Percentiles rank a stretch among this genome's conserved stretches.
These are phyloP conservation scores for Cryphonectria radicalis DNA, from an alignment of 2,329 filamentous ascomycete species.

Conservation along the genomic window DNA sequence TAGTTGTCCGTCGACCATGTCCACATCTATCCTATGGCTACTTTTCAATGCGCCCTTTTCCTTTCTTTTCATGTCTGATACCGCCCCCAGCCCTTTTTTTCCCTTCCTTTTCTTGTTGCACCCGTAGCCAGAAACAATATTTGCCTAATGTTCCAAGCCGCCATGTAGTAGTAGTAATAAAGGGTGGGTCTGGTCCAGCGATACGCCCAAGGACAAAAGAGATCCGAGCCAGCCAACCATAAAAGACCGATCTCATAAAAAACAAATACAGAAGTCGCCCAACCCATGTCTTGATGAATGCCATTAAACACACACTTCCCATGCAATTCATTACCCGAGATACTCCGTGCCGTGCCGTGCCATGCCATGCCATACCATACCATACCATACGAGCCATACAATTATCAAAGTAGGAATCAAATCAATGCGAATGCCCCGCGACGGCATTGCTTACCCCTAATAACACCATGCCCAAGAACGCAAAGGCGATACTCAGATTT, in stretches of 20 bases:
- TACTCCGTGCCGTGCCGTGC: background rate
- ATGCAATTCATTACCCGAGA: background rate
- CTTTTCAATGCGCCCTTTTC: background rate
- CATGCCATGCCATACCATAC: too few species aligned
- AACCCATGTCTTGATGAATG: background rate
- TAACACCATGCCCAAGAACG: slow-evolving; percentile 84
- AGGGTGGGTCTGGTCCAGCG: background rate
- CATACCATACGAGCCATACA: background rate
- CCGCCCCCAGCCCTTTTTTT: background rate
- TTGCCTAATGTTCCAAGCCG: background rate
- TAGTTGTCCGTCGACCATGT: background rate
- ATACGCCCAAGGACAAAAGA: background rate
- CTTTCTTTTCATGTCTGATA: background rate
- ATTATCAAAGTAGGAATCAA: background rate
- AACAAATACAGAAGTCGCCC: background rate
- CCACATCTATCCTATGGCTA: background rate
- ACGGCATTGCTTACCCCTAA: slow-evolving; percentile 79
- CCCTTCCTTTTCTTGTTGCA: too few species aligned
- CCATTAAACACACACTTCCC: background rate
- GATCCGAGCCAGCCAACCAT: background rate
- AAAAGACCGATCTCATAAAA: background rate
- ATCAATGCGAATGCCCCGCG: slow-evolving; percentile 24
- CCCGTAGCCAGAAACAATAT: background rate
- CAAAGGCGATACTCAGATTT: slow-evolving; percentile 77
- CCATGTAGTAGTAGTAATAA: too few species aligned